These are phyloP conservation scores for Hemisphaericaspora nanyangensis DNA, from an alignment of 805 yeast species.

Conservation along the genomic window DNA sequence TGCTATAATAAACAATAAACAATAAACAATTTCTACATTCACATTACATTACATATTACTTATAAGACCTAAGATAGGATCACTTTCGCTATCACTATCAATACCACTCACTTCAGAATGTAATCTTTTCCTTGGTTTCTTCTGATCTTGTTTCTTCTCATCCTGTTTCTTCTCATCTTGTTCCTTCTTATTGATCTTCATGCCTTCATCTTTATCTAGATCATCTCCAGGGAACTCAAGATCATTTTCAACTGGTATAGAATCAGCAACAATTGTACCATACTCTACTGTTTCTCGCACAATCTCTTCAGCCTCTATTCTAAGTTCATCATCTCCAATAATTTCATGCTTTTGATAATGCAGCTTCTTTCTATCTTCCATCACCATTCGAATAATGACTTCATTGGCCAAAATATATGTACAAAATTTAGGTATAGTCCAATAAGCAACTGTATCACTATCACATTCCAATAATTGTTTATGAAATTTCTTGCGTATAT, in stretches of 20 bases:
- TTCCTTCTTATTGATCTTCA: no score
- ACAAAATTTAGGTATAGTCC: slow-evolving; percentile 56
- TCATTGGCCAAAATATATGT: slow-evolving; percentile 64
- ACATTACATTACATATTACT: no score
- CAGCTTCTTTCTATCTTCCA: slow-evolving; percentile 32
- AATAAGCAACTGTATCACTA: slow-evolving; percentile 47
- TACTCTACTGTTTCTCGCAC: slow-evolving; percentile 47
- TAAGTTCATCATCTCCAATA: slow-evolving; percentile 14
- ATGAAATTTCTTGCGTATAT: slow-evolving; percentile 33
- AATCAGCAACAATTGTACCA: slow-evolving; percentile 38
- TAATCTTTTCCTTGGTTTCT: no score
- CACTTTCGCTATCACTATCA: no score
- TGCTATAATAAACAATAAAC: no score
- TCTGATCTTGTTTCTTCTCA: no score
- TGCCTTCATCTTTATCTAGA: no score
- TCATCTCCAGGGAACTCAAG: no score
- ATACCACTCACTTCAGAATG: no score
- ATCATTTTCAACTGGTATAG: slow-evolving; percentile 27
- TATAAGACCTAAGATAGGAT: no score
- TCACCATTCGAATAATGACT: slow-evolving; percentile 47
- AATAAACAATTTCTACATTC: no score
- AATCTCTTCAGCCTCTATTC: slow-evolving; percentile 43
- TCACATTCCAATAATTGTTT: slow-evolving; percentile 21
- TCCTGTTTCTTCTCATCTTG: no score
- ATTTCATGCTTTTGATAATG: neutral